A percentile compares a stretch with the other conserved stretches of the same genome.
These are phyloP conservation scores for Lolium perenne DNA, from an alignment of 176 grass and related monocot species.

Conservation along the genomic window DNA sequence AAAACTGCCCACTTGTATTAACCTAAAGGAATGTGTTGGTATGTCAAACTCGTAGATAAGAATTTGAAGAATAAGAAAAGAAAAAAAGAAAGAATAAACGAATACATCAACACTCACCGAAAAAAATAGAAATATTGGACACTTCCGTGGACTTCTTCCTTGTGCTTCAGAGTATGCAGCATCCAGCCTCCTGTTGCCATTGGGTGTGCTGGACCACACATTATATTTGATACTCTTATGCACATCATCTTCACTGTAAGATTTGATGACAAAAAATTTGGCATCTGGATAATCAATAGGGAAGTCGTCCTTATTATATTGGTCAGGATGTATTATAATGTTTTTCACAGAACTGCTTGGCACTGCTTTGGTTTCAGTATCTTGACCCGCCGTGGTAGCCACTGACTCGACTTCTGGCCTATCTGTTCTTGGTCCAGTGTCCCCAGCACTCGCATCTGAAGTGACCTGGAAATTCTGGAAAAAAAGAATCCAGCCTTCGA, in stretches of 20 bases:
- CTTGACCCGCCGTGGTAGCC: constrained; percentile 1
- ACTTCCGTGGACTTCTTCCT: constrained; percentile 47
- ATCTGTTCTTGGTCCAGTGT: constrained; percentile 52
- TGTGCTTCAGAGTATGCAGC: constrained; percentile 63
- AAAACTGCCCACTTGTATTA: constrained; percentile 81
- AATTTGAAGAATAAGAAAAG: background rate
- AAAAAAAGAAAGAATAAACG: background rate
- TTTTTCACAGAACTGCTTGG: constrained; percentile 34
- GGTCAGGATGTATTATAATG: constrained; percentile 53
- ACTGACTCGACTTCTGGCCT: constrained; percentile 33
- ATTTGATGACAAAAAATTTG: constrained; percentile 87
- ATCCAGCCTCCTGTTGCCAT: constrained; percentile 73
- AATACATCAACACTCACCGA: constrained; percentile 59
- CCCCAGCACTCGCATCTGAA: constrained; percentile 32
- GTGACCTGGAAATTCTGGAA: constrained; percentile 27
- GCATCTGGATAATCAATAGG: constrained; percentile 68
- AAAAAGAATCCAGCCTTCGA: constrained; percentile 18
- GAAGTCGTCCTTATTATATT: constrained; percentile 65
- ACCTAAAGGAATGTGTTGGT: constrained; percentile 42
- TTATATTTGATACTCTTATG: constrained; percentile 89
- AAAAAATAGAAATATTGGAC: constrained; percentile 80
- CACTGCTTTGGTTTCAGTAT: constrained; percentile 44
- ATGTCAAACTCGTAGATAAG: constrained; percentile 14
- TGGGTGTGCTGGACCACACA: constrained; percentile 81
- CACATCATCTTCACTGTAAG: constrained; percentile 87